Evolutionary conservation across 1,284 basidiomycete genomes (phyloP), one percentile per base, ranked within the genome.

Genomic region (Takashimella tepidaria): DNA sequence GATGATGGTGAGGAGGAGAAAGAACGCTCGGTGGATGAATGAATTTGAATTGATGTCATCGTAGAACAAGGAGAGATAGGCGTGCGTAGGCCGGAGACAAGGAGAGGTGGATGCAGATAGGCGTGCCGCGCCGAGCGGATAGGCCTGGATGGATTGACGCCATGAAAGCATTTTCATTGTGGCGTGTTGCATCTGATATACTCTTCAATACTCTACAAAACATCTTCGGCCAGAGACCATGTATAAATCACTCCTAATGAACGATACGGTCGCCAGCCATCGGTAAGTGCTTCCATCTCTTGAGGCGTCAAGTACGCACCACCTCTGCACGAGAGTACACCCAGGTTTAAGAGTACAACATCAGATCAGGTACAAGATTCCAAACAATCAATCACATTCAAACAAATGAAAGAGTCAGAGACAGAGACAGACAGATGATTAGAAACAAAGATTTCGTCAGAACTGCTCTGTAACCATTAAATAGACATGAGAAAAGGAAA

Each of bases 281-380:
- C 81, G 2, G 89, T 89, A 51, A 93, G 75, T 23, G 80, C 81
- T 60, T 86, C 83, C 89, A 92, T 92, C 75, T 93, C 89, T 27
- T 79, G 76, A 3, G 89, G 88, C 0, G 87, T 86, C 54, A 92
- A 77, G 58, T 91, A 81, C 2, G 83, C 83, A 24, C 87, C 87
- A 65, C 88, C 90, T 61, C 72, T 74, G 53, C 10, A n/a, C n/a
- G n/a, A n/a, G n/a, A n/a, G n/a, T n/a, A n/a, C n/a, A n/a, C n/a
- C n/a, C n/a, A n/a, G n/a, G n/a, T n/a, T n/a, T n/a, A n/a, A n/a
- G n/a, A n/a, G n/a, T n/a, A n/a, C n/a, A n/a, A n/a, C n/a, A n/a
- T n/a, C n/a, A n/a, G n/a, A n/a, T n/a, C n/a, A n/a, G n/a, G n/a
- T n/a, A n/a, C n/a, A n/a, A n/a, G n/a, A n/a, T n/a, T n/a, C n/a